Evolutionary conservation across 192 early-diverging fungal genomes (phyloP).

Genomic region (Podochytrium sp.): DNA sequence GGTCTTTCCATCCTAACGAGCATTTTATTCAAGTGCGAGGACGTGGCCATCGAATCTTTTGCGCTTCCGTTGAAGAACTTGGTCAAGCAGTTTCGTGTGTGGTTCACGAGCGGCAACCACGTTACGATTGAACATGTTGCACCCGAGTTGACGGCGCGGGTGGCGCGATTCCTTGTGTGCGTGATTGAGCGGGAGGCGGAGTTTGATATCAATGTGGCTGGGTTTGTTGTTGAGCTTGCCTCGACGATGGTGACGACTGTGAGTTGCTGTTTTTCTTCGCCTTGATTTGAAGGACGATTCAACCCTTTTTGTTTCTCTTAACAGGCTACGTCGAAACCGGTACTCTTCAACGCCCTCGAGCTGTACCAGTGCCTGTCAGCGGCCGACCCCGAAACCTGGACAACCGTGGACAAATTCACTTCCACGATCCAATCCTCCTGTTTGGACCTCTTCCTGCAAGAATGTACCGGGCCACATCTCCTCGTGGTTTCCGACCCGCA

Average conservation of each 20-base stretch:
- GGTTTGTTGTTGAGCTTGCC: constrained; percentile 38
- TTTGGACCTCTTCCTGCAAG: constrained; percentile 16
- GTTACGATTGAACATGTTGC: neutral
- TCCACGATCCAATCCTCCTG: constrained; percentile 5
- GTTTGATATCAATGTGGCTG: constrained; percentile 43
- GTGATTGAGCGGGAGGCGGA: constrained; percentile 29
- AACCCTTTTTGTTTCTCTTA: neutral
- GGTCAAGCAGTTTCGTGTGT: constrained; percentile 27
- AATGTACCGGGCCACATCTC: constrained; percentile 5
- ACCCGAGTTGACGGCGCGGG: constrained; percentile 4
- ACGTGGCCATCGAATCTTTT: neutral
- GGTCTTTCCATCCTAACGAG: neutral
- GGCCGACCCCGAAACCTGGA: constrained; percentile 7
- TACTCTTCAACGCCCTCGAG: constrained; percentile 3
- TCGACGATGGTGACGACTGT: constrained; percentile 22
- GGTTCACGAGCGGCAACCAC: constrained; percentile 23
- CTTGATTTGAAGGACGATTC: neutral
- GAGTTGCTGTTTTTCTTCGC: neutral
- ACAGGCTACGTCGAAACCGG: neutral
- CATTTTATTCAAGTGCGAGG: neutral
- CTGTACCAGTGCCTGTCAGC: neutral
- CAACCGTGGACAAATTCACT: neutral
- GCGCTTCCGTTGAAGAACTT: neutral
- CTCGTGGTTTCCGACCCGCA: constrained; percentile 11
- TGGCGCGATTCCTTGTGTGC: constrained; percentile 23